These are phyloP conservation scores for Lactarius sp. DNA, from an alignment of 768 basidiomycete genomes.

Conservation along the genomic window DNA sequence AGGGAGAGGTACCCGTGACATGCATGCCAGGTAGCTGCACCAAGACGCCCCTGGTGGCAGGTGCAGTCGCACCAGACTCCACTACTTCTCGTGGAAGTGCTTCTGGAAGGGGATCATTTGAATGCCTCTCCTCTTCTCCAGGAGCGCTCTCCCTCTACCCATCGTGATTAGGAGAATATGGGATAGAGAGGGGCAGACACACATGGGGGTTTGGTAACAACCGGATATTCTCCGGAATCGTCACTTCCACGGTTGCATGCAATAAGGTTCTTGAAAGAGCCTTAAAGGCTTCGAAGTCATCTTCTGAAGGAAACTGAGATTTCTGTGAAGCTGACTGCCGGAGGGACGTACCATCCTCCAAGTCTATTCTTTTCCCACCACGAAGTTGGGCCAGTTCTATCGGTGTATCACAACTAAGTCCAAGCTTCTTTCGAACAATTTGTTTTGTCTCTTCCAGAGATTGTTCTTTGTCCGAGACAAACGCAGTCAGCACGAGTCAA, in stretches of 20 bases:
- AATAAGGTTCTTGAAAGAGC: conserved; percentile 39
- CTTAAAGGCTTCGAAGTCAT: conserved; percentile 73
- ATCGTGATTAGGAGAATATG: not conserved
- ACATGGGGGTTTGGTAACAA: not conserved
- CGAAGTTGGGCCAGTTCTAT: conserved; percentile 50
- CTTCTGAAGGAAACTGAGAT: conserved; percentile 43
- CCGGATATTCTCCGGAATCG: not conserved
- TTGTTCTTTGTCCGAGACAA: conserved; percentile 41
- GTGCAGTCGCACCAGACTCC: not conserved
- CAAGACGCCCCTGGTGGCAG: not conserved
- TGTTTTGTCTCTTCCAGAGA: conserved; percentile 54
- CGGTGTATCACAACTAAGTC: conserved; percentile 37
- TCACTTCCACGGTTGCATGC: conserved; percentile 20
- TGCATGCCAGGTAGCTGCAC: not conserved
- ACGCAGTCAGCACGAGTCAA: conserved; percentile 14
- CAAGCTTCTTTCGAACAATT: conserved; percentile 58
- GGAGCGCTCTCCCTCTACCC: not conserved
- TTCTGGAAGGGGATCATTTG: not conserved
- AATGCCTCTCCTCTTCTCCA: not conserved
- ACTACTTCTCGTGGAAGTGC: not conserved
- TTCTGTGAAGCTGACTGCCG: not conserved
- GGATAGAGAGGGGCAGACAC: not conserved
- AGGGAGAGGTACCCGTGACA: not conserved
- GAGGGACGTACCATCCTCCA: conserved; percentile 66
- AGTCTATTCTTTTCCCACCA: conserved; percentile 48